Evolutionary conservation across 495 filamentous ascomycete genomes (phyloP).

Genomic region (Cercophora scortea): DNA sequence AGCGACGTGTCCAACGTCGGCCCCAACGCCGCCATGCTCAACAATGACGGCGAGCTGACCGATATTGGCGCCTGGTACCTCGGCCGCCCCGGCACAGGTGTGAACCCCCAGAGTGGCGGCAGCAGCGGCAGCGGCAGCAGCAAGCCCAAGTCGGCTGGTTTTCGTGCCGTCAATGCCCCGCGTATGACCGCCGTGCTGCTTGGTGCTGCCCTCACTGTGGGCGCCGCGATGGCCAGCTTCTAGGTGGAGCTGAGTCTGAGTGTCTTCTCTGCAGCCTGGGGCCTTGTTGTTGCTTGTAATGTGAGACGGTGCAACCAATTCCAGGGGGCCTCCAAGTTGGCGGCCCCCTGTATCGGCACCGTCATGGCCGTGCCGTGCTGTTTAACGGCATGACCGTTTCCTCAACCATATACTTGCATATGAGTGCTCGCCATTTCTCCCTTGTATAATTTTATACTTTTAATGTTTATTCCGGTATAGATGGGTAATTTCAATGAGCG

Average conservation of each 20-base stretch:
- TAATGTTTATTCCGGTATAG: no score
- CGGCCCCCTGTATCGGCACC: no score
- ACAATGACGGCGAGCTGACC: conserved; percentile 51
- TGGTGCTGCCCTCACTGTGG: neutral
- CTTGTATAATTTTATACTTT: no score
- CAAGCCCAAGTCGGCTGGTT: neutral
- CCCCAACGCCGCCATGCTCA: conserved; percentile 58
- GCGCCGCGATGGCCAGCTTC: neutral
- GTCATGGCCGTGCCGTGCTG: no score
- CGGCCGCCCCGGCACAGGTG: conserved; percentile 44
- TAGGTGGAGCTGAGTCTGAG: neutral
- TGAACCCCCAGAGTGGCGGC: conserved; percentile 6
- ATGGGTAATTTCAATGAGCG: no score
- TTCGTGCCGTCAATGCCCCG: neutral
- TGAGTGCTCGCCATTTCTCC: no score
- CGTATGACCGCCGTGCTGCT: neutral
- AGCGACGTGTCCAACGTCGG: conserved; percentile 59
- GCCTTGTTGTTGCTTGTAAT: no score
- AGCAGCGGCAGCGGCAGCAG: neutral
- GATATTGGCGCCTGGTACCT: conserved; percentile 72
- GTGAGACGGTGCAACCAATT: no score
- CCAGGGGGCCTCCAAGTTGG: no score
- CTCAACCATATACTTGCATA: no score
- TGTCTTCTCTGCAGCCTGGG: no score
- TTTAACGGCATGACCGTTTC: no score